Evolutionary conservation across 2,329 filamentous ascomycete species (phyloP), one percentile per base, ranked within the genome.

Genomic region (Penicillium concentricum): DNA sequence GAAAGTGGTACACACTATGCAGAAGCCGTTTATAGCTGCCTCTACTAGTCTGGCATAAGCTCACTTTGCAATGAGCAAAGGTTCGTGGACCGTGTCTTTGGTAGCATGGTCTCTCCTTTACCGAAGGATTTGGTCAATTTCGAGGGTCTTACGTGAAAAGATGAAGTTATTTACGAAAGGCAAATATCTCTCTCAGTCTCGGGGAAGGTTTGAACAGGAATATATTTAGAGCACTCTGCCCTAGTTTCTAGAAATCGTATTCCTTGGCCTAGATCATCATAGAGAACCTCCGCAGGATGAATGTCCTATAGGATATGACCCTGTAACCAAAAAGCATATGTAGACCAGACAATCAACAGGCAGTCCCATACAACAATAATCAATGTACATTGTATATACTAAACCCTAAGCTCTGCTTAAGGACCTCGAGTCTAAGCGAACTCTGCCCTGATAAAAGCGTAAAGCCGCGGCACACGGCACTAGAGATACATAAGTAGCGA

Each of bases 121-220:
- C 18, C 58, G 18, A 48, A 46, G 37, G 52, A 61, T 30, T n/a
- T 61, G 41, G 50, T 51, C 8, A 58, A 56, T 32, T 56, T 58
- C 38, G 54, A 57, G 15, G 43, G 54, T 10, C 43, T 22, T 7
- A 4, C 26, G 3, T 47, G 30, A 47, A n/a, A 18, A 2, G 4
- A 2, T 28, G 26, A 28, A 5, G 22, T 24, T 24, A 5, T 24
- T 24, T n/a, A n/a, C n/a, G n/a, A n/a, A n/a, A n/a, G n/a, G n/a
- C n/a, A n/a, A n/a, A n/a, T n/a, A n/a, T n/a, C n/a, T n/a, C n/a
- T n/a, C n/a, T n/a, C n/a, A n/a, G n/a, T n/a, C n/a, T n/a, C n/a
- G n/a, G n/a, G n/a, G n/a, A n/a, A n/a, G n/a, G n/a, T n/a, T n/a
- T n/a, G n/a, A n/a, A n/a, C n/a, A n/a, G n/a, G n/a, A n/a, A n/a